A percentile compares a stretch with the other conserved stretches of the same genome.
Evolutionary conservation across 1,284 basidiomycete genomes (phyloP).

Genomic region (Ceratobasidium sp.): DNA sequence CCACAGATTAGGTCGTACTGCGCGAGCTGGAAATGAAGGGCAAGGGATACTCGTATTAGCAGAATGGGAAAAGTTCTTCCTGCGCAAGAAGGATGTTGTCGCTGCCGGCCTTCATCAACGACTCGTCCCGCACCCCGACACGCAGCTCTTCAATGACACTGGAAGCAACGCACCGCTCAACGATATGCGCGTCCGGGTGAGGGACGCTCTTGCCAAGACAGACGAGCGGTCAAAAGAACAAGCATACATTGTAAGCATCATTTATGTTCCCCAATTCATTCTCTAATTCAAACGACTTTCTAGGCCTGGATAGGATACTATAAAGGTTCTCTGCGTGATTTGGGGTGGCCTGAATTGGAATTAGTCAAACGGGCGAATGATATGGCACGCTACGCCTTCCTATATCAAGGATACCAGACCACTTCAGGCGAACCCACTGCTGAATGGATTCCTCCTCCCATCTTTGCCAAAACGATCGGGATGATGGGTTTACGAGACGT

Average conservation of each 20-base stretch:
- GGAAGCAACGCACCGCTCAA: conserved; percentile 44
- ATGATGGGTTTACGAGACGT: conserved; percentile 70
- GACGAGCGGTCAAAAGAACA: conserved; percentile 59
- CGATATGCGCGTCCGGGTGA: conserved; percentile 47
- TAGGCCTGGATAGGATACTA: conserved; percentile 70
- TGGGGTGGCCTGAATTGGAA: conserved; percentile 58
- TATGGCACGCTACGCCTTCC: conserved; percentile 59
- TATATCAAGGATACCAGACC: conserved; percentile 55
- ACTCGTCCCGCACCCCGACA: conserved; percentile 6
- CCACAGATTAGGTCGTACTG: conserved; percentile 61
- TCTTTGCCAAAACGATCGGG: conserved; percentile 65
- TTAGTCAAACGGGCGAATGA: conserved; percentile 61
- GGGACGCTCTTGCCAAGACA: conserved; percentile 50
- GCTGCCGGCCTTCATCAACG: conserved; percentile 35
- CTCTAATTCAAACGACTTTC: background rate
- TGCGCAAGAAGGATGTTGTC: conserved; percentile 58
- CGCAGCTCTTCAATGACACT: conserved; percentile 56
- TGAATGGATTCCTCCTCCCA: conserved; percentile 54
- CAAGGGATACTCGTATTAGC: conserved; percentile 69
- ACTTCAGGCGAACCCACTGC: conserved; percentile 40
- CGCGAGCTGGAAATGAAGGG: conserved; percentile 61
- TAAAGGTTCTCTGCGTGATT: conserved; percentile 57
- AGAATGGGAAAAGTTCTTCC: conserved; percentile 66
- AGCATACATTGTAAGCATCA: conserved; percentile 60
- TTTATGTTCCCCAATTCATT: background rate